Percentiles rank a stretch among this genome's conserved stretches.
Conservation (phyloP, 148 eudicot species). For the Suaeda aralocaspica region DNA sequence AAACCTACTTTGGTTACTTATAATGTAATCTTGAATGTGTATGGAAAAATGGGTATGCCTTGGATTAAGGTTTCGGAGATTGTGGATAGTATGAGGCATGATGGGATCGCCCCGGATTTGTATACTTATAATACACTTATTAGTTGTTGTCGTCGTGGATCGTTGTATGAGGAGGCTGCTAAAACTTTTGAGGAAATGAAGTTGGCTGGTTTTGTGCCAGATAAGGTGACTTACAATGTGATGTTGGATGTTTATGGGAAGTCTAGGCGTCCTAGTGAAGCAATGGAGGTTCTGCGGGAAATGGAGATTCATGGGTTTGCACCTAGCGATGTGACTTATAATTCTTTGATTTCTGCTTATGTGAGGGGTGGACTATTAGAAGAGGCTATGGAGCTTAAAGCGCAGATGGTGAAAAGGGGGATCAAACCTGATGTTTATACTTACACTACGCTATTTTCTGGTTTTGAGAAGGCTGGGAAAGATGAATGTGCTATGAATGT, state of each 20-base stretch:
- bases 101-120: slow-evolving; percentile 67
- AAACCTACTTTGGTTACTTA: slow-evolving; percentile 82
- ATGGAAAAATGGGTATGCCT: slow-evolving; percentile 90
- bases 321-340: slow-evolving; percentile 76
- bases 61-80: slow-evolving; percentile 55
- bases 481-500: slow-evolving; percentile 85
- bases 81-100: slow-evolving; percentile 59
- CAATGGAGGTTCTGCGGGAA: slow-evolving; percentile 66
- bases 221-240: slow-evolving; percentile 86
- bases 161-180: slow-evolving; percentile 71
- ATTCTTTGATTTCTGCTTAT: slow-evolving; percentile 77
- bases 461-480: slow-evolving; percentile 89
- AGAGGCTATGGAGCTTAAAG: slow-evolving; percentile 69
- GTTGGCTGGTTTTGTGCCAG: slow-evolving; percentile 59
- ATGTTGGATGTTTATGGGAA: slow-evolving; percentile 92
- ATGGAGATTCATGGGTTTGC: slow-evolving; percentile 65
- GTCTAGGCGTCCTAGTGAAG: slow-evolving; percentile 69
- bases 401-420: slow-evolving; percentile 68
- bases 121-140: slow-evolving; percentile 87
- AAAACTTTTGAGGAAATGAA: slow-evolving; percentile 76
- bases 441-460: slow-evolving; percentile 79
- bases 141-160: slow-evolving; percentile 79
- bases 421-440: slow-evolving; percentile 82
- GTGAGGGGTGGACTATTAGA: slow-evolving; percentile 69
- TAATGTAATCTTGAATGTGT: slow-evolving; percentile 70